phyloP scores from a whole-genome alignment of 306 rosid species.

The Cicer judaicum region DNA sequence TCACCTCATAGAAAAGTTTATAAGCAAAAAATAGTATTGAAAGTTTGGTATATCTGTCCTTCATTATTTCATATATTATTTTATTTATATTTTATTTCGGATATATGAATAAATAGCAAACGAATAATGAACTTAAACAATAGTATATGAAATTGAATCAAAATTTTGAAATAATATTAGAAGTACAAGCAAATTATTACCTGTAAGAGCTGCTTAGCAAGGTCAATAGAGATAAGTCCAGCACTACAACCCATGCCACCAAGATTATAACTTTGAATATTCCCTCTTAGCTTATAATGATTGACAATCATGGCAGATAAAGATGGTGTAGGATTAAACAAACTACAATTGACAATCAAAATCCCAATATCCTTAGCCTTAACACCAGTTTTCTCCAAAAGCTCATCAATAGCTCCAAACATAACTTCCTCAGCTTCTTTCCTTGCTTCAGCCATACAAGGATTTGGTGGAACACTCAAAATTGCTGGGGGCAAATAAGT shows the following conservation, averaged over 20 bases:
- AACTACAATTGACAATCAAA: slow-evolving; percentile 82
- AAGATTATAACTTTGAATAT: slow-evolving; percentile 74
- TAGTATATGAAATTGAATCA: background rate
- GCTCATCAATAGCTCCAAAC: slow-evolving; percentile 91
- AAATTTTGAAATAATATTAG: background rate
- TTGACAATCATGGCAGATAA: slow-evolving; percentile 89
- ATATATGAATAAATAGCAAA: background rate
- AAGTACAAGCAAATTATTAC: slow-evolving; percentile 39
- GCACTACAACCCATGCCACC: slow-evolving; percentile 99
- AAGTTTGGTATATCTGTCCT: too few species aligned
- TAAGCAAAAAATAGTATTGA: too few species aligned
- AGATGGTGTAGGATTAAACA: slow-evolving; percentile 95
- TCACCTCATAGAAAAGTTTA: too few species aligned
- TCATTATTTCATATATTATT: too few species aligned
- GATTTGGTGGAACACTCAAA: slow-evolving; percentile 70
- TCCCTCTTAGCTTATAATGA: slow-evolving; percentile 80
- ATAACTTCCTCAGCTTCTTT: slow-evolving; percentile 86
- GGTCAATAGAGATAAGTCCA: slow-evolving; percentile 90
- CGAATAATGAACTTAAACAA: background rate
- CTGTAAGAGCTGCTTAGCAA: slow-evolving; percentile 91
- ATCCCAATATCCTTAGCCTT: slow-evolving; percentile 93
- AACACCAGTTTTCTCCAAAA: slow-evolving; percentile 73
- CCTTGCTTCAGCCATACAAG: slow-evolving; percentile 81
- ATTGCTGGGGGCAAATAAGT: slow-evolving; percentile 83
- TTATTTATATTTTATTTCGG: too few species aligned